These are phyloP conservation scores for Mimosa pudica DNA, from an alignment of 306 rosid genomes.

Conservation along the genomic window DNA sequence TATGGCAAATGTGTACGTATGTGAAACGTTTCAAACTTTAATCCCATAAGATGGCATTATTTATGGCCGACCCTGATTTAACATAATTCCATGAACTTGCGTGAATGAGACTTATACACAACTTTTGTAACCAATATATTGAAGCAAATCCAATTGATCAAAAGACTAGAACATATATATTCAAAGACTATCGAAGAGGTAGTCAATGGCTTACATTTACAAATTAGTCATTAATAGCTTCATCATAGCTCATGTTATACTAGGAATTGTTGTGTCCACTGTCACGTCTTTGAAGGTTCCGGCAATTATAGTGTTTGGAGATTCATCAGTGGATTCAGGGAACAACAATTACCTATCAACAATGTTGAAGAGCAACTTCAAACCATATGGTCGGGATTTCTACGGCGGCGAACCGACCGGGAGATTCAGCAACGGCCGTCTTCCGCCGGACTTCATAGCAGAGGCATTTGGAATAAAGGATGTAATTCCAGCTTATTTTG, in stretches of 20 bases:
- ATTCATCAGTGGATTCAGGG: slow-evolving; percentile 67
- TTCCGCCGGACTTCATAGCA: slow-evolving; percentile 60
- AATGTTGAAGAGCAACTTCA: slow-evolving; percentile 50
- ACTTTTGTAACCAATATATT: neutral
- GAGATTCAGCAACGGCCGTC: slow-evolving; percentile 56
- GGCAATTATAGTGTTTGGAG: slow-evolving; percentile 60
- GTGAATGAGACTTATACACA: neutral
- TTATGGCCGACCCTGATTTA: neutral
- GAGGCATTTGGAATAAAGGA: slow-evolving; percentile 57
- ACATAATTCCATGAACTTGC: neutral
- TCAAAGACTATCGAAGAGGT: neutral
- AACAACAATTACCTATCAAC: slow-evolving; percentile 63
- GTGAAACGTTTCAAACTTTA: neutral
- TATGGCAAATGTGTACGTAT: neutral
- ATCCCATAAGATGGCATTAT: neutral
- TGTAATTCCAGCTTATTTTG: slow-evolving; percentile 56
- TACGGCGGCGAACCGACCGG: slow-evolving; percentile 49
- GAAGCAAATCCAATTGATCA: neutral
- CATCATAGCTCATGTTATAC: slow-evolving; percentile 19
- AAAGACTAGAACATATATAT: neutral
- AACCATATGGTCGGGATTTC: slow-evolving; percentile 61
- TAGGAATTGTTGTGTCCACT: slow-evolving; percentile 6
- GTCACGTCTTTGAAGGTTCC: slow-evolving; percentile 38
- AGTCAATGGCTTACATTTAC: neutral
- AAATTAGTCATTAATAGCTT: slow-evolving; percentile 10